Evolutionary conservation across 1,284 basidiomycete species (phyloP), one percentile per base, ranked within the genome.

Genomic region (Boletus sp.): DNA sequence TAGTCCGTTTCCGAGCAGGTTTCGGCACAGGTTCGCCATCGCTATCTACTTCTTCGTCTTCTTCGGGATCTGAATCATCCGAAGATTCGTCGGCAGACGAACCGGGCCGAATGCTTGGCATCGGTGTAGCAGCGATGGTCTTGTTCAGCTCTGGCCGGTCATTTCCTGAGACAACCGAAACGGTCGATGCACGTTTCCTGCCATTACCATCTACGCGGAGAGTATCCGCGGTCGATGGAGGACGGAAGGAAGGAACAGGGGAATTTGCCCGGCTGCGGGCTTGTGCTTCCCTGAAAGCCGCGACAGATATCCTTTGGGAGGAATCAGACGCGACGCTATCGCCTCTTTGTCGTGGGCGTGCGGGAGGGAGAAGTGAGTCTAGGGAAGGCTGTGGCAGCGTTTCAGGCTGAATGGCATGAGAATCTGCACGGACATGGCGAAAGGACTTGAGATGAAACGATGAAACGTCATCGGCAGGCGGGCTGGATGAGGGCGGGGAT

Each of bases 251-350:
- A 35, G 84, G 82, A 0, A 76, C 80, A n/a, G 88, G 87, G 0
- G 86, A 88, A 59, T 81, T 84, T 16, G 87, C 80, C 37, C 79
- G 74, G 65, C 85, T 79, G 50, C 88, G 78, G 14, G 88, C 87
- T 59, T 90, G 88, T 40, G 84, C 88, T 77, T 91, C 90, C 55
- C 88, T 82, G 71, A 91, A 91, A 4, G 89, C 90, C 6, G 89
- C 89, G 30, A 91, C 86, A 13, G 87, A 89, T 52, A 91, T 91
- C 55, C 88, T 81, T 65, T 89, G 88, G 6, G 85, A 85, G 16
- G 83, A 77, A 53, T 89, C 86, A 4, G 86, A 87, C n/a, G 82
- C 82, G 61, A 79, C 70, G 72, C 86, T 88, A 51, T 78, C 76
- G 27, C 80, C 84, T 66, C 88, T 81, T 27, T 84, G 83, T 16